Evolutionary conservation across 371 early-diverging fungal genomes (phyloP).

Genomic region (Mucor racemosus): DNA sequence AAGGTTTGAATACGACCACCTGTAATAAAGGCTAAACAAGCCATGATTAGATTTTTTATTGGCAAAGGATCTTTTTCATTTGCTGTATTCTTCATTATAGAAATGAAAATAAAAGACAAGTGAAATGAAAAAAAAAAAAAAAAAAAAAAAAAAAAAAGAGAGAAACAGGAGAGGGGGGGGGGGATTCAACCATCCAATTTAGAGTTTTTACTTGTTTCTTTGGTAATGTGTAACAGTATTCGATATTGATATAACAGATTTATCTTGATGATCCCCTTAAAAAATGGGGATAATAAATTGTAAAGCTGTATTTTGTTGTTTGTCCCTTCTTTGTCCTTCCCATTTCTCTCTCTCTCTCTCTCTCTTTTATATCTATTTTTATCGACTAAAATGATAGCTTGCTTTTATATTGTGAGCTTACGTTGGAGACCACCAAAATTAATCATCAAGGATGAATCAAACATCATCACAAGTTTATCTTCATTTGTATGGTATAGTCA

Average conservation of each 20-base stretch:
- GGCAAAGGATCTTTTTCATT: background rate
- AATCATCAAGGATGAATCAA: constrained; percentile 27
- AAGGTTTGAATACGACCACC: constrained; percentile 21
- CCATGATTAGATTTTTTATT: background rate
- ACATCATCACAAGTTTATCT: constrained; percentile 14
- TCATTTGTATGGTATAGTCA: constrained; percentile 30
- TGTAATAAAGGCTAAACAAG: constrained; percentile 9
- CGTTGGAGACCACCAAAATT: constrained; percentile 44
- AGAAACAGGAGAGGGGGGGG: background rate
- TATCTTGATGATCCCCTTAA: background rate
- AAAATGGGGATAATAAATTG: constrained; percentile 2
- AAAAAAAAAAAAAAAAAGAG: no score
- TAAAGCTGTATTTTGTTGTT: background rate
- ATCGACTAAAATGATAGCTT: constrained; percentile 15
- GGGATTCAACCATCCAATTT: background rate
- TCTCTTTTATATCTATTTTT: background rate
- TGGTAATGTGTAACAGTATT: constrained; percentile 5
- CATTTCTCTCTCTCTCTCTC: background rate
- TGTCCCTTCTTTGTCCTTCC: constrained; percentile 10
- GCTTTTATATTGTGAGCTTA: constrained; percentile 35
- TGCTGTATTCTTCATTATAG: background rate
- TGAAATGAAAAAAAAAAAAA: background rate
- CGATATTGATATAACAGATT: background rate
- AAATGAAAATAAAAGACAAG: background rate
- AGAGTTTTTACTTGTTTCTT: background rate